phyloP scores from a whole-genome alignment of 805 yeast genomes.

The Zygosaccharomyces rouxii region DNA sequence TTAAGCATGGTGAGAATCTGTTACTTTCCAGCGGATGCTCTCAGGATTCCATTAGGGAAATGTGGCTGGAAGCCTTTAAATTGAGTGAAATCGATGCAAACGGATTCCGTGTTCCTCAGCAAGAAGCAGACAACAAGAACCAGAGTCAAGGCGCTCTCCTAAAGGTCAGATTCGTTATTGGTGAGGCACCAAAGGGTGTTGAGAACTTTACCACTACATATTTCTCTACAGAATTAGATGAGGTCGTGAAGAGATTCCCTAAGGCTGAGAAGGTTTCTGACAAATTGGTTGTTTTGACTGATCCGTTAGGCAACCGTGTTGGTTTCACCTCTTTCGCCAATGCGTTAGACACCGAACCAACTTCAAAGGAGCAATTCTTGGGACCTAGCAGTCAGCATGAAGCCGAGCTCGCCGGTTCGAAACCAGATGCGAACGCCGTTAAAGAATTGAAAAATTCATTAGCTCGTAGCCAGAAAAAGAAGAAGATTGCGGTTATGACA shows the following conservation, averaged over 20 bases:
- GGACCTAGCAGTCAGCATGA: slow-evolving; percentile 12
- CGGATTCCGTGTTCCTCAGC: slow-evolving; percentile 57
- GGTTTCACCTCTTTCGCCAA: slow-evolving; percentile 49
- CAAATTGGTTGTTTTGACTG: slow-evolving; percentile 36
- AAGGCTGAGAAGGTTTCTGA: slow-evolving; percentile 24
- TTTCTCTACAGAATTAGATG: slow-evolving; percentile 39
- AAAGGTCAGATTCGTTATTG: slow-evolving; percentile 44
- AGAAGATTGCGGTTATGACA: slow-evolving; percentile 85
- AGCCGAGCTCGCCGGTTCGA: slow-evolving; percentile 12
- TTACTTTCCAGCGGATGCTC: slow-evolving; percentile 51
- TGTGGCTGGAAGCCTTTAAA: slow-evolving; percentile 71
- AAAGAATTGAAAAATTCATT: slow-evolving; percentile 19
- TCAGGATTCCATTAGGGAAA: slow-evolving; percentile 60
- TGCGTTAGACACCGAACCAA: slow-evolving; percentile 35
- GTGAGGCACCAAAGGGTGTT: slow-evolving; percentile 33
- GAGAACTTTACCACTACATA: slow-evolving; percentile 30
- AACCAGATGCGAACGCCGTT: slow-evolving; percentile 23
- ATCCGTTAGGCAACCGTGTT: slow-evolving; percentile 62
- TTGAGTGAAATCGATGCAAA: slow-evolving; percentile 50
- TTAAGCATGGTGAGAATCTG: slow-evolving; percentile 32
- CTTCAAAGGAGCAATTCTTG: slow-evolving; percentile 24
- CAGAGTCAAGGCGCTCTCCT: slow-evolving; percentile 45
- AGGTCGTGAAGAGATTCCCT: slow-evolving; percentile 24
- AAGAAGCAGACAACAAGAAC: slow-evolving; percentile 38
- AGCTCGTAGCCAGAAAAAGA: slow-evolving; percentile 19